Base-by-base conservation (phyloP, 2,329 filamentous ascomycete genomes). In the Venturia aucupariae region DNA sequence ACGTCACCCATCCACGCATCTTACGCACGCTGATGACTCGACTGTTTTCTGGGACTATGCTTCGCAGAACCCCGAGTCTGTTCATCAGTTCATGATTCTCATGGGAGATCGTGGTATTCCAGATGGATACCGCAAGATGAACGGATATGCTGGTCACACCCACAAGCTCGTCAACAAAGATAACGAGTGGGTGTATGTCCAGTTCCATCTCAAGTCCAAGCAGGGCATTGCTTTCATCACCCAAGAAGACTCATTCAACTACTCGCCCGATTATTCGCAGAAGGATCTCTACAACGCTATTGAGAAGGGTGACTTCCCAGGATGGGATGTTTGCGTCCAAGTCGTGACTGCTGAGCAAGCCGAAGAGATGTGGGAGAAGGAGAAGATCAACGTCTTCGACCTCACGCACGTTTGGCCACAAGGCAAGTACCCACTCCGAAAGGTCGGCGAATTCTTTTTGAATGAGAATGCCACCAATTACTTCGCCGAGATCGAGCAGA, bases 41-140 rank as follows among this genome's bases (percentile, higher is more conserved):
- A 87, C 84, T 62, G 84, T 85, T 77, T 89, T 89, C 75, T 90
- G 86, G 86, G 86, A 82, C 68, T 83, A 82, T 67, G 74, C 81
- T 0, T 80, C 76, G 6, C 77, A 82, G 67, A 83, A 82, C 68
- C 81, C 81, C 0, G 81, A 83, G 70, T 79, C 79, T 0, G 72
- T 80, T 11, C 81, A 83, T 68, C 81, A 82, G 68, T 79, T 83
- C 67, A 77, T 83, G 76, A 76, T 82, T 27, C 72, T 83, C 1
- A 81, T 83, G 74, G 80, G 81, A 65, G 81, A 83, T 68, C 78
- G 81, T 32, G 81, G 81, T 68, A 83, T 82, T 63, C 81, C 81
- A 7, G 79, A 82, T 67, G 80, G 81, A 13, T 82, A 80, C 73
- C 76, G 81, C 22, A 80, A 80, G 75, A 83, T 83, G 80, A 79